Percentiles rank a stretch among this genome's conserved stretches.
Evolutionary conservation across 768 basidiomycete species (phyloP).

Genomic region (Tulasnella sp.): DNA sequence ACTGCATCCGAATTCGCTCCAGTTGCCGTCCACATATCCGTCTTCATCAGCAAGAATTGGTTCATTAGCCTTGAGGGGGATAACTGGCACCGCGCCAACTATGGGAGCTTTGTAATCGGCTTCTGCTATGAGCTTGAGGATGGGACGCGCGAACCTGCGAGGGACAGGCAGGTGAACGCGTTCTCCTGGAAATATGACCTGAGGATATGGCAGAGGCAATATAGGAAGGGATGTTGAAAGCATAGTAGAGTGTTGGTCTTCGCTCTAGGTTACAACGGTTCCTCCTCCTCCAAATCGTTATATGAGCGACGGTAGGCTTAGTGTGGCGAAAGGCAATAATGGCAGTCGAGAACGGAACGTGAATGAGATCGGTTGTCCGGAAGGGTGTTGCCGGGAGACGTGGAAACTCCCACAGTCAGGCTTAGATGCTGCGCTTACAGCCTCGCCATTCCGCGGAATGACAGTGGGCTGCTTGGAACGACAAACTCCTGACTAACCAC

Average conservation of each 20-base stretch:
- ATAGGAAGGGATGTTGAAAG: conserved; percentile 42
- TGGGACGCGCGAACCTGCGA: conserved; percentile 50
- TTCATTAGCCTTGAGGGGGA: neutral
- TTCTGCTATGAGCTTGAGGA: conserved; percentile 60
- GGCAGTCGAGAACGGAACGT: neutral
- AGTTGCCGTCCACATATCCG: conserved; percentile 3
- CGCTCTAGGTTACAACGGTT: neutral
- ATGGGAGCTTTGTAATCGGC: conserved; percentile 44
- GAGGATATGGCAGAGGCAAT: conserved; percentile 60
- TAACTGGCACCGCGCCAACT: conserved; percentile 53
- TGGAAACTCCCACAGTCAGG: neutral
- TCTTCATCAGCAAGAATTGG: conserved; percentile 22
- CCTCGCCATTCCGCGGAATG: too few relatives aligned
- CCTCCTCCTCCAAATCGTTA: neutral
- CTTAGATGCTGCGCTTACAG: neutral
- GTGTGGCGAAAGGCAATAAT: neutral
- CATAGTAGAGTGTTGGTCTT: neutral
- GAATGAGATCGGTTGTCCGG: neutral
- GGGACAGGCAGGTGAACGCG: conserved; percentile 61
- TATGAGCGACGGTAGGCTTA: neutral
- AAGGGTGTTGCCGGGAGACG: neutral
- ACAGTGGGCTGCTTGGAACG: too few relatives aligned
- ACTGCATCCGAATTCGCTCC: conserved; percentile 23
- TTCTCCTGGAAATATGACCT: conserved; percentile 66
- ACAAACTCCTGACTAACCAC: too few relatives aligned